These are phyloP conservation scores for Capsicum baccatum DNA, from an alignment of 257 asterid genomes.

Conservation along the genomic window DNA sequence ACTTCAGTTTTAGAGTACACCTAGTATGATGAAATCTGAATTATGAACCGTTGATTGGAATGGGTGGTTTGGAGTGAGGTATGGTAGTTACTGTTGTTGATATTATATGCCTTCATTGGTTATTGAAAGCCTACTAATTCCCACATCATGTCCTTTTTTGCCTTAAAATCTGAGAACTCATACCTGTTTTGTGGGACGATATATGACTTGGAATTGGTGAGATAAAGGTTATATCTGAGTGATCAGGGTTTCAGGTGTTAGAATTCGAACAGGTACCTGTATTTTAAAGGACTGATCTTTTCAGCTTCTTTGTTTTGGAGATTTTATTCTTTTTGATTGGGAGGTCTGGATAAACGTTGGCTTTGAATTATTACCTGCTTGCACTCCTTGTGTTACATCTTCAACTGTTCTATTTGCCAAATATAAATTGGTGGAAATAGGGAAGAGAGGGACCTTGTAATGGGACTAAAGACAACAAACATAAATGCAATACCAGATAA, in stretches of 20 bases:
- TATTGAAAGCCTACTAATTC: neutral
- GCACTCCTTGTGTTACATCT: constrained; percentile 1
- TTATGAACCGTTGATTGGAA: neutral
- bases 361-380: neutral
- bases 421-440: neutral
- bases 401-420: neutral
- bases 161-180: neutral
- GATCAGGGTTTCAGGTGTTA: neutral
- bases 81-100: neutral
- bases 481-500: constrained; percentile 7
- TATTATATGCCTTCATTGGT: neutral
- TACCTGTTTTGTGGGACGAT: neutral
- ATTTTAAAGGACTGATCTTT: neutral
- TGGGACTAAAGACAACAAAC: neutral
- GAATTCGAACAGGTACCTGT: neutral
- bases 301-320: neutral
- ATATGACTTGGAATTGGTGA: neutral
- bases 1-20: neutral
- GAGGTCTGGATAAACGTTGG: neutral
- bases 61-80: constrained; percentile 1
- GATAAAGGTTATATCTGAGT: constrained; percentile 1
- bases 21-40: neutral
- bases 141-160: neutral
- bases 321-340: neutral
- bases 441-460: neutral